Base-by-base conservation (phyloP, 2,329 filamentous ascomycete genomes). In the Phialophora chinensis region DNA sequence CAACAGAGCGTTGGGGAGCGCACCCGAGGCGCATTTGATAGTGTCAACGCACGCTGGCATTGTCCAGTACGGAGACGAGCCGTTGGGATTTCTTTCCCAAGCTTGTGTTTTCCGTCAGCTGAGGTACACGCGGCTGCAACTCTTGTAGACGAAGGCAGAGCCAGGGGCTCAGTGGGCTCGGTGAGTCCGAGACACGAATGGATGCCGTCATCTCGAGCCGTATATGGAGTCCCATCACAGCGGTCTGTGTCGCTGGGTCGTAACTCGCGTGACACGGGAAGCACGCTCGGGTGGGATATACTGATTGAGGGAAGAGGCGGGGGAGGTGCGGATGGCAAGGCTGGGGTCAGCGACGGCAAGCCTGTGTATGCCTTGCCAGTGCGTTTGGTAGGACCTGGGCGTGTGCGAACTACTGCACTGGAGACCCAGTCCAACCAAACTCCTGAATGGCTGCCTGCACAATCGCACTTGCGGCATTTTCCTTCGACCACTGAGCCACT, bases 241-340 rank as follows among this genome's bases (percentile, higher is more conserved):
- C n/a, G 3, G 12, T 29, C 23, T 52, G 49, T 8, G 10, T 27
- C 20, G 20, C 8, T 14, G 23, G 10, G 49, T 52, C 23, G 49
- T 14, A 52, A 5, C 20, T 29, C 25, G 49, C 23, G 8, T 52
- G 20, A 20, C 20, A 27, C 10, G 20, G 49, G 49, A 27, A 12
- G 23, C 11, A 14, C 11, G 2, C 20, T 52, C 49, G 49, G 49
- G 8, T 52, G 49, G 20, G 4, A 29, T 52, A 12, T 27, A 20
- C 49, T 52, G 49, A 52, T 52, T 27, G 49, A 52, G 49, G 23
- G 25, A 52, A 27, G 20, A 14, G 49, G 44, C 20, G 20, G 49
- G 49, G 49, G 27, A 52, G 20, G 23, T 12, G 10, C 27, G 25
- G 49, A n/a, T 17, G 20, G 23, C 20, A 52, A 52, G 49, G 49